Conservation (phyloP, 306 rosid species). For the Psophocarpus tetragonolobus region DNA sequence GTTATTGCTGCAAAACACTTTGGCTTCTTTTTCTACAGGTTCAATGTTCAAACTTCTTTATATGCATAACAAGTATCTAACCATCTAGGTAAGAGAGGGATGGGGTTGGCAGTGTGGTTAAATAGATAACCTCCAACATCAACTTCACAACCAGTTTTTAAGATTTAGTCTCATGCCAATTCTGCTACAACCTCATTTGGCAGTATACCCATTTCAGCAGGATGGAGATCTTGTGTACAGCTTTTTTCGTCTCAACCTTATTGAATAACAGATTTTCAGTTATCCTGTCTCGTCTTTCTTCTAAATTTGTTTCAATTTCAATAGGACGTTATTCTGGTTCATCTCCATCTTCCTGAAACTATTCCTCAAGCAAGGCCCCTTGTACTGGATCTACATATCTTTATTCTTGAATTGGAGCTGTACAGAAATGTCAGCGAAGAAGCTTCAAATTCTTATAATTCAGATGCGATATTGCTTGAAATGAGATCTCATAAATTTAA, state of each 20-base stretch:
- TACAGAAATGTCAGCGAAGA: neutral
- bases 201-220: constrained; percentile 12
- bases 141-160: neutral
- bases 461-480: neutral
- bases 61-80: neutral
- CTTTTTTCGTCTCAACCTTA: constrained; percentile 18
- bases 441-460: constrained; percentile 17
- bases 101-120: neutral
- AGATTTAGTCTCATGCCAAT: neutral
- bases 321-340: too few relatives aligned
- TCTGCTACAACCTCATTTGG: constrained; percentile 13
- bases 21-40: constrained; percentile 99
- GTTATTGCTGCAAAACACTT: constrained; percentile 84
- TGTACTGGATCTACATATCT: constrained; percentile 16
- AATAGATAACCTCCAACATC: constrained; percentile 8
- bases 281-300: neutral
- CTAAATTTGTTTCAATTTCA: constrained; percentile 2
- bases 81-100: neutral
- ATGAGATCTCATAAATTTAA: neutral
- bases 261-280: neutral
- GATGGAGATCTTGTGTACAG: constrained; percentile 20
- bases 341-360: too few relatives aligned
- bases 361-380: neutral
- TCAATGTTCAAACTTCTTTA: constrained; percentile 44
- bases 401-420: neutral